A percentile compares a stretch with the other conserved stretches of the same genome.
phyloP scores from a whole-genome alignment of 1,139 yeast genomes.

The Diutina pseudorugosa region DNA sequence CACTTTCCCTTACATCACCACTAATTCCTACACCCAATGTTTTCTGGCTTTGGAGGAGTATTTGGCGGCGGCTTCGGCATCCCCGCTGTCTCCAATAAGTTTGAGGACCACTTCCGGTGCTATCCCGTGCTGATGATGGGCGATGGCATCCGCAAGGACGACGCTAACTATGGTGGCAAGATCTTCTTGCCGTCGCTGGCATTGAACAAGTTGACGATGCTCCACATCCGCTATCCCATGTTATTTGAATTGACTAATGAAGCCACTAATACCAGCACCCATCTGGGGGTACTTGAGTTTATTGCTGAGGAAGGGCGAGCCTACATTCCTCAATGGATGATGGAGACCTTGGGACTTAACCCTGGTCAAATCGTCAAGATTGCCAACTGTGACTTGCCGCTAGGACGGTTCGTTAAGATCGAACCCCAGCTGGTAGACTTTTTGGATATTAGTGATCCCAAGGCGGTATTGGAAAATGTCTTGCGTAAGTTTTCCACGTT shows the following conservation, averaged over 20 bases:
- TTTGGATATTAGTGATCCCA: constrained; percentile 88
- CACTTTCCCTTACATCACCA: neutral
- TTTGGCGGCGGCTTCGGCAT: constrained; percentile 27
- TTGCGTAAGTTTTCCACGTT: constrained; percentile 82
- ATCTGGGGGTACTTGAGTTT: constrained; percentile 92
- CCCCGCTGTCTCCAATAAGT: constrained; percentile 22
- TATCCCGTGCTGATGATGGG: constrained; percentile 92
- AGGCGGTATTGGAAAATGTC: constrained; percentile 90
- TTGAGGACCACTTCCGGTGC: constrained; percentile 81
- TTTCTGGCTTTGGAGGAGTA: constrained; percentile 32
- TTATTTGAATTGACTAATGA: constrained; percentile 70
- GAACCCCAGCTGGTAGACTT: constrained; percentile 95
- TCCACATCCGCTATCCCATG: constrained; percentile 91
- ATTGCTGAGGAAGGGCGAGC: constrained; percentile 96
- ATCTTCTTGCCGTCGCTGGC: constrained; percentile 92
- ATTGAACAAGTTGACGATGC: constrained; percentile 72
- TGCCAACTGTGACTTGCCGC: constrained; percentile 66
- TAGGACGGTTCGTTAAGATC: constrained; percentile 80
- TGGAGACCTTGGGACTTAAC: constrained; percentile 57
- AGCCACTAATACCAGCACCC: constrained; percentile 46
- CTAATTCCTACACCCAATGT: constrained; percentile 15
- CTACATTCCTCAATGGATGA: constrained; percentile 95
- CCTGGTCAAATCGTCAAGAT: constrained; percentile 77
- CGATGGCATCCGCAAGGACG: constrained; percentile 62
- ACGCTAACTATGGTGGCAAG: constrained; percentile 92